Evolutionary conservation across 139 green algal genomes (phyloP), one percentile per base, ranked within the genome.

Genomic region (Chlorella sp.): DNA sequence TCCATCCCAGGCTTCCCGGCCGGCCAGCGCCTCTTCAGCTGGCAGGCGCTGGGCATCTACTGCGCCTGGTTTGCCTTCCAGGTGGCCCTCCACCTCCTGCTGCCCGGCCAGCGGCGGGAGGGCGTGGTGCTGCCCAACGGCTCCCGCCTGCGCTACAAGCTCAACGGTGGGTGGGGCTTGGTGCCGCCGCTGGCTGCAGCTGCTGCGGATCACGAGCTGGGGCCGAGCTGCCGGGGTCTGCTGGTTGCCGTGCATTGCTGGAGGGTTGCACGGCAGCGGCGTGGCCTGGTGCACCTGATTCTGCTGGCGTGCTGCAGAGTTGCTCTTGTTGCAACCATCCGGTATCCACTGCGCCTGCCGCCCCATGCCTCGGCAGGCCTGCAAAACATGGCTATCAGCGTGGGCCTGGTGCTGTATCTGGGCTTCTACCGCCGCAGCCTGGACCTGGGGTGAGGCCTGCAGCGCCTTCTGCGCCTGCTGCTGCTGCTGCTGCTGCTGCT

Each of bases 131-230:
- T 97, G 68, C 69, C 87, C 1, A 84, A 95, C 77, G 91, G 91
- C 13, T 76, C 70, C 11, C 86, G 89, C 3, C 90, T 98, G 1
- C 90, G 67, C 0, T 98, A 98, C 90, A 97, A 97, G 73, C 86
- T 98, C 7, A 98, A 95, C 76, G 94, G 95, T 96, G 83, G 48
- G 73, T 24, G 44, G 44, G 40, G 34, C 24, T 24, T 22, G 26
- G 34, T 32, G 70, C 24, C n/a, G n/a, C n/a, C n/a, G n/a, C n/a
- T n/a, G n/a, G n/a, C n/a, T n/a, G n/a, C n/a, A n/a, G n/a, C n/a
- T 67, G 58, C 19, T 17, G 58, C 58, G 58, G 58, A 9, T 24
- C 5, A 30, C 19, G 58, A 9, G 58, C 58, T 67, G 58, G 58
- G 8, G 62, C 28, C 5, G 28, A 11, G 62, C 62, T 17, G 62